Evolutionary conservation across 1,284 basidiomycete genomes (phyloP).

Genomic region (Moesziomyces sp.): DNA sequence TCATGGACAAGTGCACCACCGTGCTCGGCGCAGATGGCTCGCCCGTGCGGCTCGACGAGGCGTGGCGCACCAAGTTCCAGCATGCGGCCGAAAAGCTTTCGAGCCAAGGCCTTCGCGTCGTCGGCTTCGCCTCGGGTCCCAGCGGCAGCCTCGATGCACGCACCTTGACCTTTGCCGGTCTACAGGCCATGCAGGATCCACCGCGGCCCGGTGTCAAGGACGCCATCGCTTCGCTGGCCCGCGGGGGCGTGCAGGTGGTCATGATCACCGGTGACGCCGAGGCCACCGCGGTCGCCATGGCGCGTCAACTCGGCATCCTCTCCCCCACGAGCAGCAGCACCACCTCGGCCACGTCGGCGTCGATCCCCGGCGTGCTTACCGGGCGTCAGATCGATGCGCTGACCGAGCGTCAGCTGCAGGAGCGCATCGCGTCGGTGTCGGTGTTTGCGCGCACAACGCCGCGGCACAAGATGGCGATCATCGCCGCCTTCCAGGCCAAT

Average conservation of each 20-base stretch:
- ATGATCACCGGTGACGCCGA: constrained; percentile 99
- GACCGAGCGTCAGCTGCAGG: constrained; percentile 81
- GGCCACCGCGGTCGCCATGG: constrained; percentile 88
- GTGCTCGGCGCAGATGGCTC: constrained; percentile 88
- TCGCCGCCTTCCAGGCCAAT: constrained; percentile 87
- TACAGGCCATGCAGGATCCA: constrained; percentile 95
- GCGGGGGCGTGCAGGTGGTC: constrained; percentile 89
- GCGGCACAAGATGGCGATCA: constrained; percentile 95
- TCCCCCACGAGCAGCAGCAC: constrained; percentile 3
- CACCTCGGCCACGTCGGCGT: constrained; percentile 1
- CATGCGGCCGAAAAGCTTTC: constrained; percentile 79
- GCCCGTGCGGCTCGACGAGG: constrained; percentile 79
- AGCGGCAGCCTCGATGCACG: constrained; percentile 62
- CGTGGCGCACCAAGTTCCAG: constrained; percentile 76
- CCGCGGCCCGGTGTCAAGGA: constrained; percentile 92
- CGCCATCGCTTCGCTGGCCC: constrained; percentile 81
- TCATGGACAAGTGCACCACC: constrained; percentile 84
- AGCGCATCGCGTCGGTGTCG: constrained; percentile 81
- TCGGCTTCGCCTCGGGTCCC: constrained; percentile 86
- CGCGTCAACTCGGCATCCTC: constrained; percentile 82
- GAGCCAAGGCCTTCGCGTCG: constrained; percentile 81
- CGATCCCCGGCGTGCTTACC: constrained; percentile 74
- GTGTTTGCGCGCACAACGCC: constrained; percentile 96
- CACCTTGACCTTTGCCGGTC: constrained; percentile 86
- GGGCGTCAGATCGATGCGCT: constrained; percentile 83